A percentile compares a stretch with the other conserved stretches of the same genome.
Conservation (phyloP, 441 rosid genomes). For the Mallotus japonicus region DNA sequence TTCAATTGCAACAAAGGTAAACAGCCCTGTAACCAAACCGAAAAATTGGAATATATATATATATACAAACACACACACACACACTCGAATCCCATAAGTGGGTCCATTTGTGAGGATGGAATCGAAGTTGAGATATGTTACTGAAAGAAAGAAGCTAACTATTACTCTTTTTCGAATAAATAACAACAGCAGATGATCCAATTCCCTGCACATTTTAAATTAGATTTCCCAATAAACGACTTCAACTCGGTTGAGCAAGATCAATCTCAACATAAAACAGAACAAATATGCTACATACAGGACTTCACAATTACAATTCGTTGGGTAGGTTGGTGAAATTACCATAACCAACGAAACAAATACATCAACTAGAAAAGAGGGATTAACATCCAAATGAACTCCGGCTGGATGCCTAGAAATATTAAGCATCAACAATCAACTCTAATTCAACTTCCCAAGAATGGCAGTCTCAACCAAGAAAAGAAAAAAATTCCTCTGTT, state of each 20-base stretch:
- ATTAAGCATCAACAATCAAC: constrained; percentile 28
- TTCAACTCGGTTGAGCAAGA: neutral
- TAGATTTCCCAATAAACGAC: neutral
- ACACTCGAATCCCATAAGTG: no score
- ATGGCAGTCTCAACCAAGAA: constrained; percentile 21
- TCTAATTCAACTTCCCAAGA: constrained; percentile 30
- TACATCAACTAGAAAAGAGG: constrained; percentile 22
- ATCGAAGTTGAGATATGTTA: no score
- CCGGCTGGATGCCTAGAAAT: constrained; percentile 19
- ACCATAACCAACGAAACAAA: constrained; percentile 18
- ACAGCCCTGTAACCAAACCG: no score
- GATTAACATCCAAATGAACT: constrained; percentile 7
- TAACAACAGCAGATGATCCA: neutral
- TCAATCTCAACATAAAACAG: neutral
- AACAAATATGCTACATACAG: constrained; percentile 30
- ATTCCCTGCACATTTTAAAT: neutral
- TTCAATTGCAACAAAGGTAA: no score
- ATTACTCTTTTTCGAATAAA: neutral
- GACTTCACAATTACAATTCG: constrained; percentile 23
- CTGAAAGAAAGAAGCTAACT: neutral
- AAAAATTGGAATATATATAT: no score
- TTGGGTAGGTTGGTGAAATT: constrained; percentile 22
- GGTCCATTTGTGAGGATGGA: no score
- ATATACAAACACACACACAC: no score
- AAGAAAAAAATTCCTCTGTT: constrained; percentile 13